Percentiles rank a stretch among this genome's conserved stretches.
phyloP scores from a whole-genome alignment of 1,284 basidiomycete genomes.

The Marasmius fiardii region DNA sequence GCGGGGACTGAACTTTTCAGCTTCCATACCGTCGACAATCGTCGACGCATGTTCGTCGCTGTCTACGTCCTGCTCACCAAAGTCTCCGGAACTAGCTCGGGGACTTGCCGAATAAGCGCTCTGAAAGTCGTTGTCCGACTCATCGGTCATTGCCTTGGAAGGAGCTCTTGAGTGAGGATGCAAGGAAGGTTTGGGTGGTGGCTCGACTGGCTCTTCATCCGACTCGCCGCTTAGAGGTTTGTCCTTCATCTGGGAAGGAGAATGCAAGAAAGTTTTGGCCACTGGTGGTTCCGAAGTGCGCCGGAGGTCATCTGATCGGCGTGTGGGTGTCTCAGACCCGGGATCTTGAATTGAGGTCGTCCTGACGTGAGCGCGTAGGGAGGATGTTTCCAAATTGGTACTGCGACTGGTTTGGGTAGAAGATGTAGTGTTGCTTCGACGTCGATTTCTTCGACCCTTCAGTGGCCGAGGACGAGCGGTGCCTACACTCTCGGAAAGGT shows the following conservation, averaged over 20 bases:
- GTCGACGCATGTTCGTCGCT: conserved; percentile 21
- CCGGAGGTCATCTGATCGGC: conserved; percentile 23
- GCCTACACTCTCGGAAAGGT: conserved; percentile 34
- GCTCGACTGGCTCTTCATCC: conserved; percentile 28
- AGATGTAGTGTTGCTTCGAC: conserved; percentile 45
- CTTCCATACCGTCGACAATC: conserved; percentile 18
- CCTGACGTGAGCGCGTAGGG: conserved; percentile 7
- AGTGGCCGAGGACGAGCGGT: conserved; percentile 30
- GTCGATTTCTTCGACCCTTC: conserved; percentile 26
- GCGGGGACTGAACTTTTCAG: conserved; percentile 20
- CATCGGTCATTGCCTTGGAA: conserved; percentile 55
- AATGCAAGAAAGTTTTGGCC: conserved; percentile 35
- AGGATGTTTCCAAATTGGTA: conserved; percentile 13
- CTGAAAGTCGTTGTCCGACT: conserved; percentile 82
- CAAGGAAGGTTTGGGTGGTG: conserved; percentile 28
- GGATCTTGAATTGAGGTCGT: neutral
- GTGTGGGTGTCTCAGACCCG: conserved; percentile 34
- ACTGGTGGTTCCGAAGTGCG: conserved; percentile 25
- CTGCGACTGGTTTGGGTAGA: conserved; percentile 32
- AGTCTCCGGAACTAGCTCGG: conserved; percentile 54
- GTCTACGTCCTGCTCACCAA: conserved; percentile 25
- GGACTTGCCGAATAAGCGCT: conserved; percentile 78
- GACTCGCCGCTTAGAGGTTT: too few species aligned
- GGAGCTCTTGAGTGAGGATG: conserved; percentile 37
- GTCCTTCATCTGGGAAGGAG: too few species aligned